phyloP scores from a whole-genome alignment of 768 basidiomycete species.

The Pseudohyphozyma bogoriensis region DNA sequence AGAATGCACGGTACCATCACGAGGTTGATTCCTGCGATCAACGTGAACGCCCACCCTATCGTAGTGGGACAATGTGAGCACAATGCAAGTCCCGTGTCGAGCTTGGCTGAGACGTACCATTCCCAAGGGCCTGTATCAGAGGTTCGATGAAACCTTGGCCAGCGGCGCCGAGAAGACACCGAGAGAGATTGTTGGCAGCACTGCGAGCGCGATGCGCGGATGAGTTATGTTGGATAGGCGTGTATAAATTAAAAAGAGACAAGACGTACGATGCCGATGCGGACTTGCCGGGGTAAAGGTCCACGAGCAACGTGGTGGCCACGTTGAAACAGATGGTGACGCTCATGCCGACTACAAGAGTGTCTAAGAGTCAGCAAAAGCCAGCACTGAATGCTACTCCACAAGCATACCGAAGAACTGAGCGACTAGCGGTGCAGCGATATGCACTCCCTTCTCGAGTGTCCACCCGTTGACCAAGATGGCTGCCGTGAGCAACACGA shows the following conservation, averaged over 20 bases:
- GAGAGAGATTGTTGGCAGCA: slow-evolving; percentile 33
- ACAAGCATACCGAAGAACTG: slow-evolving; percentile 36
- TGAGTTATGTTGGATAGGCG: too few relatives aligned
- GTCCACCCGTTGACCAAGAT: slow-evolving; percentile 36
- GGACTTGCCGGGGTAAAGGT: slow-evolving; percentile 37
- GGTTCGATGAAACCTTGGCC: slow-evolving; percentile 17
- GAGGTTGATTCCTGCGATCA: slow-evolving; percentile 13
- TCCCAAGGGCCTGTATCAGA: slow-evolving; percentile 11
- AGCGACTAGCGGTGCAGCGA: slow-evolving; percentile 33
- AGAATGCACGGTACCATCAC: slow-evolving; percentile 14
- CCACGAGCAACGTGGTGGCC: slow-evolving; percentile 31
- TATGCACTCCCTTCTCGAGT: slow-evolving; percentile 27
- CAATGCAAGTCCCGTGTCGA: background rate
- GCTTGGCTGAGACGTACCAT: slow-evolving; percentile 5
- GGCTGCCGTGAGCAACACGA: slow-evolving; percentile 10
- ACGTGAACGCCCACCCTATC: slow-evolving; percentile 20
- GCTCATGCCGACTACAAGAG: slow-evolving; percentile 22
- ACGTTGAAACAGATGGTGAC: too few relatives aligned
- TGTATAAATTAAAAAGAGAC: too few relatives aligned
- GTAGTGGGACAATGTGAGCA: background rate
- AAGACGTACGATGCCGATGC: too few relatives aligned
- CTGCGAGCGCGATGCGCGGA: too few relatives aligned
- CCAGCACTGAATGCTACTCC: too few relatives aligned
- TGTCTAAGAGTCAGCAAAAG: too few relatives aligned
- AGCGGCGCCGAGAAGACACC: slow-evolving; percentile 26